Base-by-base conservation (phyloP, 192 early-diverging fungal genomes). In the Pecoramyces ruminantium region DNA sequence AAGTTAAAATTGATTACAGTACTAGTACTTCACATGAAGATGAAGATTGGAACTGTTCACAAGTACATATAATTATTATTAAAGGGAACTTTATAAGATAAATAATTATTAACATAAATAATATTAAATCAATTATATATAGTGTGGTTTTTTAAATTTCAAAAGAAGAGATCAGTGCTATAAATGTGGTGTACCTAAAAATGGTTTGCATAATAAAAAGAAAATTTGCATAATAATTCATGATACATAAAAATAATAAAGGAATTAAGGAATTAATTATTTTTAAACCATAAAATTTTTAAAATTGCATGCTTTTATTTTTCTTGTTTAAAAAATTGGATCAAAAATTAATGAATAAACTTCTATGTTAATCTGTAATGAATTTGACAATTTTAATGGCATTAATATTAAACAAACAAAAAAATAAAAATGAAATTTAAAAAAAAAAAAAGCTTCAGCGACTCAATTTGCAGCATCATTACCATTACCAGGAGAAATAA, bases 401-500 rank as follows among this genome's bases (percentile, higher is more conserved):
- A n/a, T n/a, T n/a, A n/a, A n/a, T n/a, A n/a, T 34, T 34, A 34
- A 6, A 11, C 30, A 34, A 34, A 34, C 3, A 34, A 34, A 34
- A 34, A 34, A 34, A 34, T 6, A 34, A 34, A 34, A 34, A 34
- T 6, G 11, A 34, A 34, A 34, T 6, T 6, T 6, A 34, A 34
- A 34, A 34, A 34, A 34, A 34, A 34, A 34, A 34, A 34, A 51
- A 51, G 42, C 42, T 51, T 4, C 17, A 17, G 18, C 42, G 21
- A 21, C 42, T 21, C 42, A 51, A 51, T 17, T 51, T 21, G 18
- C 16, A 51, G 42, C 42, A 21, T 17, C 42, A 21, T 13, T 51
- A 21, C 42, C 42, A 21, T 51, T 51, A 21, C 42, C 42, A 21
- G 42, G 42, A 4, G 79, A 77, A 25, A 81, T 91, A 34, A 93